Percentiles rank a stretch among this genome's conserved stretches.
These are phyloP conservation scores for Xerocomus alliaceus DNA, from an alignment of 1,284 basidiomycete species.

Conservation along the genomic window DNA sequence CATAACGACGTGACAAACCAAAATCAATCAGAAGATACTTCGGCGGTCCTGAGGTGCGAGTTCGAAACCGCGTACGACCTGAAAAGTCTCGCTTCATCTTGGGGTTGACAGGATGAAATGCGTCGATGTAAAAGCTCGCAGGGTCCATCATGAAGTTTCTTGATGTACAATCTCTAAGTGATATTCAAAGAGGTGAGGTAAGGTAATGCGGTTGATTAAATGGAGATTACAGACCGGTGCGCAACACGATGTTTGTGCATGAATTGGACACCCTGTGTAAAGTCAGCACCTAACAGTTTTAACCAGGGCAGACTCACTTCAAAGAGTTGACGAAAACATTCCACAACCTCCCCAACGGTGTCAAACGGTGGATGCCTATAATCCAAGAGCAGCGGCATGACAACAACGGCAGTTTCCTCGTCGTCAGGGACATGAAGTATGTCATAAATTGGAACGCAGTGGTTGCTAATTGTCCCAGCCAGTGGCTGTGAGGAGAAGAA, in stretches of 20 bases:
- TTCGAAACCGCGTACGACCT: too few species aligned
- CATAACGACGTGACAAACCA: neutral
- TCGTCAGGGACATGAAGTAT: conserved; percentile 22
- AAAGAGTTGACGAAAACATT: neutral
- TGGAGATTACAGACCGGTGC: conserved; percentile 12
- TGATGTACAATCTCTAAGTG: conserved; percentile 20
- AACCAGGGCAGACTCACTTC: neutral
- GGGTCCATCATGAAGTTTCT: conserved; percentile 49
- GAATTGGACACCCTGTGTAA: conserved; percentile 21
- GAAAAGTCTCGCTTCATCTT: conserved; percentile 9
- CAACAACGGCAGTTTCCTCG: conserved; percentile 26
- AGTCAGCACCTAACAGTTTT: neutral
- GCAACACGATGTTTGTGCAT: conserved; percentile 25
- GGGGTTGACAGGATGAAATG: neutral
- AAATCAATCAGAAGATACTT: too few species aligned
- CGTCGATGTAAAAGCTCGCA: conserved; percentile 30
- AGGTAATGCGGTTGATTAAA: neutral
- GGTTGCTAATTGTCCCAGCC: conserved; percentile 34
- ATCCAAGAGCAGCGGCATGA: conserved; percentile 42
- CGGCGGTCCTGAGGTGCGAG: conserved; percentile 19
- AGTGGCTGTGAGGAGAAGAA: conserved; percentile 25
- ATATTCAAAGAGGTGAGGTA: too few species aligned
- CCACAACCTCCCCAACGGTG: neutral
- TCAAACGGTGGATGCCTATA: too few species aligned
- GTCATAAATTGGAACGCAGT: conserved; percentile 35